Evolutionary conservation across 257 asterid genomes (phyloP), one percentile per base, ranked within the genome.

Genomic region (Solanum rostratum): DNA sequence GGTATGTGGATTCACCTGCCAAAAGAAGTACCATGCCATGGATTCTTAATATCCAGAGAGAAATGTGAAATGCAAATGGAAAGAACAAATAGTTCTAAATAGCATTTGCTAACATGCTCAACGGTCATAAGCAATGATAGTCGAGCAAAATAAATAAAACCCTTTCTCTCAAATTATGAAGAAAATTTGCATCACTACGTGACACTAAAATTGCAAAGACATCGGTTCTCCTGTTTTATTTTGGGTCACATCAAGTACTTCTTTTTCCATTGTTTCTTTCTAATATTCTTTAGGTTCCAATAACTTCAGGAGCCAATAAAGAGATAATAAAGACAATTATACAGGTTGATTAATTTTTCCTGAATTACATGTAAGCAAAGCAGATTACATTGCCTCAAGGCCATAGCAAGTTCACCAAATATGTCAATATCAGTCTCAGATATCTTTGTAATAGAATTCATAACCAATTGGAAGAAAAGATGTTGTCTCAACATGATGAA

Each of bases 1-100:
- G 27, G 95, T 92, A 85, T 92, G 95, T 39, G 95, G 93, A 85
- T 92, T 90, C 86, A 92, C 93, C 95, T 92, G 92, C 63, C 84
- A 86, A 71, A 90, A 55, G 24, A 22, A 79, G 27, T 29, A 66
- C 27, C 74, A 79, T 33, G 37, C 39, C 55, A 18, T 79, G 62
- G 9, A 49, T 71, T n/a, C 71, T 68, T 16, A 78, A 65, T 50
- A 50, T 50, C 46, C 82, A 78, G 18, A 78, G 5, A 78, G 65
- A 78, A 49, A 52, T 10, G 82, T 3, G 82, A 76, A 10, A 24
- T 24, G 41, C 39, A 16, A 84, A 71, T 43, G 54, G 54, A 29
- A 18, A 68, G 27, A 52, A 49, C 29, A 16, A 78, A 52, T 15
- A 74, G 37, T 74, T 53, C 82, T 78, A 29, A 76, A 50, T 29